Conservation (phyloP, 2,329 filamentous ascomycete species). For the Ophiostoma sp. region DNA sequence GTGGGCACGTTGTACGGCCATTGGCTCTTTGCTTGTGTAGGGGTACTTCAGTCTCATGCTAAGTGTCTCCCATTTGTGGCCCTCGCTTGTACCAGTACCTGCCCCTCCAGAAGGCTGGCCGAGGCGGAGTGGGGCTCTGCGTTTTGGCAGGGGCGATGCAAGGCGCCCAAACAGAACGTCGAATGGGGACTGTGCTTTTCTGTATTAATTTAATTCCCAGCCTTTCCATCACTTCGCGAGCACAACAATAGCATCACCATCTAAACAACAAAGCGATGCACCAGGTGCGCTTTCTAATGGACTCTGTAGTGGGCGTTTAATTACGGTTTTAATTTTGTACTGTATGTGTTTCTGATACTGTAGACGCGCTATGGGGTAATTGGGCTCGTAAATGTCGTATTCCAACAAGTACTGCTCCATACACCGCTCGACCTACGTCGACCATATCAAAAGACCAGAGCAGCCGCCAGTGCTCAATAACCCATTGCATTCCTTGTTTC, state of each 20-base stretch:
- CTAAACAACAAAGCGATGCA: no score
- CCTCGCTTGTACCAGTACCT: not conserved
- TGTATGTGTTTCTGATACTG: not conserved
- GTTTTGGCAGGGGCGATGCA: slow-evolving; percentile 7
- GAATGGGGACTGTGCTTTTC: not conserved
- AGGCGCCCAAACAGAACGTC: not conserved
- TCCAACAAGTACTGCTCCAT: not conserved
- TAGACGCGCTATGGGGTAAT: not conserved
- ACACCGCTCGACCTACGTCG: not conserved
- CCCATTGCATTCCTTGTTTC: not conserved
- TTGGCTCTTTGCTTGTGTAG: slow-evolving; percentile 5
- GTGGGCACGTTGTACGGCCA: slow-evolving; percentile 16
- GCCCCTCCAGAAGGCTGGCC: slow-evolving; percentile 16
- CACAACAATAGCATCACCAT: not conserved
- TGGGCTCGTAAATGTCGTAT: not conserved
- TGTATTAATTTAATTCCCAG: slow-evolving; percentile 8
- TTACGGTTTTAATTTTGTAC: no score
- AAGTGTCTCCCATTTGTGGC: not conserved
- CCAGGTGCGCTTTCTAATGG: no score
- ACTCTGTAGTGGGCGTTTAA: no score
- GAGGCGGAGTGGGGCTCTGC: slow-evolving; percentile 6
- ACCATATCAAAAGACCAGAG: not conserved
- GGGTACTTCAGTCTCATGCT: not conserved
- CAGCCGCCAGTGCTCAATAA: not conserved
- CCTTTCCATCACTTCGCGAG: not conserved